Conservation (phyloP, 495 filamentous ascomycete species). For the Xylaria curta region DNA sequence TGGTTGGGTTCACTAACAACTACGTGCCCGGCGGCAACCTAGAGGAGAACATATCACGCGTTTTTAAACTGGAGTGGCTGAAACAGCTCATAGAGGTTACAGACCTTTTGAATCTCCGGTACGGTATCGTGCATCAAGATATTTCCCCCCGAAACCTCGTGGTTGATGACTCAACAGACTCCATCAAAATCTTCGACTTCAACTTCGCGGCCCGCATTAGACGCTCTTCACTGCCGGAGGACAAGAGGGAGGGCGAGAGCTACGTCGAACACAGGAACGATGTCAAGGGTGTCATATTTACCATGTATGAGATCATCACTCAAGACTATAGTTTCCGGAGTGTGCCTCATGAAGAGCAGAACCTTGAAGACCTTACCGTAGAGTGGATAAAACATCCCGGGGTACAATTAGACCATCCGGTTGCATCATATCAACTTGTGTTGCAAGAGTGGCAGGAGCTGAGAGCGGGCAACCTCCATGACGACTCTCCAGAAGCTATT, state of each 20-base stretch:
- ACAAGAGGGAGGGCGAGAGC: neutral
- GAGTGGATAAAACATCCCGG: constrained; percentile 7
- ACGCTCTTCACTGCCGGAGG: too few species aligned
- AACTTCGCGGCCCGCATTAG: neutral
- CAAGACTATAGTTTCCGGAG: neutral
- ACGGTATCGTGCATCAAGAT: constrained; percentile 14
- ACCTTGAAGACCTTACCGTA: neutral
- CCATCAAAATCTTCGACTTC: constrained; percentile 6
- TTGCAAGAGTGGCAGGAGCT: neutral
- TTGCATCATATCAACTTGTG: neutral
- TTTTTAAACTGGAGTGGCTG: constrained; percentile 9
- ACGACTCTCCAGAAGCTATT: neutral
- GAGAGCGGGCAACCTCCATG: neutral
- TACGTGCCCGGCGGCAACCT: neutral
- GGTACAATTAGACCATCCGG: constrained; percentile 1
- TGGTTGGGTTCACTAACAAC: constrained; percentile 3
- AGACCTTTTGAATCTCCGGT: constrained; percentile 4
- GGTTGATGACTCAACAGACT: neutral
- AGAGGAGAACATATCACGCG: neutral
- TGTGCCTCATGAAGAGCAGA: neutral
- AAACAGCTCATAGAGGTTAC: constrained; percentile 1
- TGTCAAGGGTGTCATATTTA: constrained; percentile 14
- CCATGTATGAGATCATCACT: constrained; percentile 10
- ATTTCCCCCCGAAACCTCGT: constrained; percentile 10
- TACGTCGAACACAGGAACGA: neutral